phyloP scores from a whole-genome alignment of 1,284 basidiomycete genomes.

The Marasmius tenuissimus region DNA sequence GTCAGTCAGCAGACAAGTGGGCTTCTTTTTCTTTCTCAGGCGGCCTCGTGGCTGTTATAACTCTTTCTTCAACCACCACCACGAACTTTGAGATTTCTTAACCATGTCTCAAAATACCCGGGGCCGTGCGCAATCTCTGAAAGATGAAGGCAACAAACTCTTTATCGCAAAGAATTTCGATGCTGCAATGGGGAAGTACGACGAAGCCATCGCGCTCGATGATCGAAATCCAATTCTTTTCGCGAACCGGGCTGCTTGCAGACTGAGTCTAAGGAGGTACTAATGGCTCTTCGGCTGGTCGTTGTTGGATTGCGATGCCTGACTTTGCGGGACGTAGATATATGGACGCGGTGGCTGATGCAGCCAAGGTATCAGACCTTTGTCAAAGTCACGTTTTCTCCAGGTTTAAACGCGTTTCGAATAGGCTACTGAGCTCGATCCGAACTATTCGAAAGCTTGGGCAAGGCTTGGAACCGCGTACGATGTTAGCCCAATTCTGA shows the following conservation, averaged over 20 bases:
- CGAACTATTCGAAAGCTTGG: constrained; percentile 35
- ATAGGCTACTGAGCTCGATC: constrained; percentile 34
- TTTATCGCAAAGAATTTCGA: constrained; percentile 24
- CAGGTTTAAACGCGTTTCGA: background rate
- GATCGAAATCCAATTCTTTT: constrained; percentile 15
- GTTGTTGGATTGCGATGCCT: background rate
- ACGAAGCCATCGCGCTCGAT: constrained; percentile 23
- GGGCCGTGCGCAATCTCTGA: constrained; percentile 13
- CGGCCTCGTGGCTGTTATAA: too few relatives aligned
- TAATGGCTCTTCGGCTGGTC: background rate
- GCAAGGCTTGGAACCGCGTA: constrained; percentile 29
- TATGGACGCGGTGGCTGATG: constrained; percentile 23
- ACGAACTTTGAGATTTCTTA: too few relatives aligned
- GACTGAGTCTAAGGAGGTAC: constrained; percentile 23
- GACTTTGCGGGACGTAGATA: constrained; percentile 14
- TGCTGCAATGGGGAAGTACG: constrained; percentile 24
- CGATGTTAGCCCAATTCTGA: constrained; percentile 21
- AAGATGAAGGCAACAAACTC: constrained; percentile 30
- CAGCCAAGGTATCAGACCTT: constrained; percentile 17
- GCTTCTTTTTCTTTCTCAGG: too few relatives aligned
- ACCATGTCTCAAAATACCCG: too few relatives aligned
- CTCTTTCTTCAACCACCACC: too few relatives aligned
- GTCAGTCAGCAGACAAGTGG: too few relatives aligned
- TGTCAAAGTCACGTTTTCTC: background rate
- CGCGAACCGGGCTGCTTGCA: constrained; percentile 30